Conservation (phyloP, 768 basidiomycete species). For the Coprinopsis marcescibilis region DNA sequence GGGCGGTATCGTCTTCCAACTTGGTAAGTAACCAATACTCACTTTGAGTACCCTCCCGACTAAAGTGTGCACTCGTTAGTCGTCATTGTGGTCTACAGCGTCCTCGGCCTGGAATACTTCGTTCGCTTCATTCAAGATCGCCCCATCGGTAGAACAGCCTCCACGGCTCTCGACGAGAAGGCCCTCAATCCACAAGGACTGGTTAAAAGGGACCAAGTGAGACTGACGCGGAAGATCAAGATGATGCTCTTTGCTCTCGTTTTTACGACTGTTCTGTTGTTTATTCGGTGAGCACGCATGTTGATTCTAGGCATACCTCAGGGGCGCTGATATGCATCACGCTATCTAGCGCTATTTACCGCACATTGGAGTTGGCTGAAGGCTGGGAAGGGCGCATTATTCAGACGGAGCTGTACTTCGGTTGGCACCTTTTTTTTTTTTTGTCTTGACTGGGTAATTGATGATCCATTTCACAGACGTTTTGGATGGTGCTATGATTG, state of each 20-base stretch:
- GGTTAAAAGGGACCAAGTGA: not conserved
- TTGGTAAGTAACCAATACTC: slow-evolving; percentile 21
- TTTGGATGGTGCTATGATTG: slow-evolving; percentile 39
- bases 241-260: slow-evolving; percentile 28
- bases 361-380: slow-evolving; percentile 41
- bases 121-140: not conserved
- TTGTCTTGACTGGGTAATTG: not conserved
- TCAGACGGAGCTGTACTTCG: slow-evolving; percentile 41
- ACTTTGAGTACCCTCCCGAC: slow-evolving; percentile 18
- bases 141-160: not conserved
- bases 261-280: slow-evolving; percentile 38
- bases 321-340: not conserved
- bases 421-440: slow-evolving; percentile 21
- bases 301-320: not conserved
- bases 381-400: slow-evolving; percentile 51
- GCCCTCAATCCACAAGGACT: not conserved
- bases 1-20: slow-evolving; percentile 46
- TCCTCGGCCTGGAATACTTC: slow-evolving; percentile 25
- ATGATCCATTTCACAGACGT: slow-evolving; percentile 23
- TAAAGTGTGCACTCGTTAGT: slow-evolving; percentile 13
- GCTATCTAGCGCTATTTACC: slow-evolving; percentile 37
- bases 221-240: slow-evolving; percentile 20
- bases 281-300: slow-evolving; percentile 49
- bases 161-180: too few relatives aligned
- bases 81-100: slow-evolving; percentile 22